Evolutionary conservation across 1,284 basidiomycete genomes (phyloP).

Genomic region (Cutaneotrichosporon arboriforme): DNA sequence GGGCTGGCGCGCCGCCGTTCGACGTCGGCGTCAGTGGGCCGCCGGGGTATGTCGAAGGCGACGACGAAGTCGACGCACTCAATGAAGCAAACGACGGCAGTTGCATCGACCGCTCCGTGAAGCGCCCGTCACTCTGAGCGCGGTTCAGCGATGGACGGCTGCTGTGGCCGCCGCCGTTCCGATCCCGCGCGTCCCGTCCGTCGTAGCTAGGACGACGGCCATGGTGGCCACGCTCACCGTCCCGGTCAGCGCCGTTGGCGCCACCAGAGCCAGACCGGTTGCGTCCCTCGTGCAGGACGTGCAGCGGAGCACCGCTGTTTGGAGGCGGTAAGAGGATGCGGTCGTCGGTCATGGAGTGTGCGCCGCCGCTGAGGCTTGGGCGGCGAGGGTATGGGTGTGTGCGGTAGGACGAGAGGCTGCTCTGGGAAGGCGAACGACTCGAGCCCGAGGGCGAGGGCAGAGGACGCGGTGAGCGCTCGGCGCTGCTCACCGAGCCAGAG

Average conservation of each 20-base stretch:
- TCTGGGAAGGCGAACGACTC: slow-evolving; percentile 5
- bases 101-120: slow-evolving; percentile 5
- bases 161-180: slow-evolving; percentile 4
- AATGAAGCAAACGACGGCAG: slow-evolving; percentile 14
- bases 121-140: slow-evolving; percentile 15
- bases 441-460: slow-evolving; percentile 3
- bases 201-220: not conserved
- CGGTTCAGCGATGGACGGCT: slow-evolving; percentile 11
- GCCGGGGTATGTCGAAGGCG: not conserved
- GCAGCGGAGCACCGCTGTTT: slow-evolving; percentile 13
- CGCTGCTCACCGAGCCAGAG: not conserved
- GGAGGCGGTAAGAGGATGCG: slow-evolving; percentile 15
- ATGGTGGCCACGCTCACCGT: not conserved
- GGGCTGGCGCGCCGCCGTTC: not conserved
- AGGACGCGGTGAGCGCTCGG: slow-evolving; percentile 1
- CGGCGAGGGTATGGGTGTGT: slow-evolving; percentile 12
- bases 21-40: slow-evolving; percentile 12
- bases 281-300: slow-evolving; percentile 15
- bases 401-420: slow-evolving; percentile 12
- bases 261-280: slow-evolving; percentile 2
- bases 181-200: slow-evolving; percentile 4
- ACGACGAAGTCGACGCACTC: slow-evolving; percentile 1
- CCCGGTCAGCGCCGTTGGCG: slow-evolving; percentile 4
- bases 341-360: not conserved
- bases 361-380: not conserved